Percentiles rank a stretch among this genome's conserved stretches.
Evolutionary conservation across 139 green algal genomes (phyloP).

Genomic region (Picocystis salinarum): DNA sequence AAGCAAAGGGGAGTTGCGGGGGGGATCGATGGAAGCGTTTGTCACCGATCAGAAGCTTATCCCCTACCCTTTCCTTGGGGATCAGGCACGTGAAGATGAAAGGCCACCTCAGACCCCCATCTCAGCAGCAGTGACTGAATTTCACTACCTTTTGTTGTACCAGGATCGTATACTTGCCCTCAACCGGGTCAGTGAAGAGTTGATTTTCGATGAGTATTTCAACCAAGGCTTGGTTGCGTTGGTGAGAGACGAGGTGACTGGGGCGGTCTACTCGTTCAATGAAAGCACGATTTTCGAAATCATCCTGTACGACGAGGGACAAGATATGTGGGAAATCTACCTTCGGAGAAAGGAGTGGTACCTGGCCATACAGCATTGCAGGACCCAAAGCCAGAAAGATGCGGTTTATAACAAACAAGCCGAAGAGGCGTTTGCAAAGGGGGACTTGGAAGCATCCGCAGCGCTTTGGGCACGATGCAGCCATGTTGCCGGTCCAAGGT

Average conservation of each 20-base stretch:
- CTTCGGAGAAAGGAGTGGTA: constrained; percentile 4
- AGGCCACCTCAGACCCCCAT: not conserved
- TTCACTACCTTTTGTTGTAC: not conserved
- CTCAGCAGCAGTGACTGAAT: not conserved
- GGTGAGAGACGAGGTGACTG: not conserved
- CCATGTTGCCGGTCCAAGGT: constrained; percentile 22
- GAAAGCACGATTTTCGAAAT: constrained; percentile 27
- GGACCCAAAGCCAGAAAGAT: constrained; percentile 12
- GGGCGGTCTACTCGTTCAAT: not conserved
- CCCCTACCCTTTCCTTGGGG: not conserved
- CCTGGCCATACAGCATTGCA: constrained; percentile 5
- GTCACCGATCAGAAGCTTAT: not conserved
- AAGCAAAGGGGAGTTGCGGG: not conserved
- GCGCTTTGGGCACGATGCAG: constrained; percentile 16
- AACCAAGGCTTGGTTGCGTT: not conserved
- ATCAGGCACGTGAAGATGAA: not conserved
- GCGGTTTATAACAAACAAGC: constrained; percentile 11
- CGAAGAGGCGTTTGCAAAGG: constrained; percentile 13
- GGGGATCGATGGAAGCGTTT: not conserved
- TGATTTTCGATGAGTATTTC: not conserved
- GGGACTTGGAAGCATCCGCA: constrained; percentile 16
- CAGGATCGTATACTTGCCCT: too few relatives aligned
- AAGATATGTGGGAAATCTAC: constrained; percentile 46
- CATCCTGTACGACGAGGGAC: constrained; percentile 26
- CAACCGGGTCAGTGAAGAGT: too few relatives aligned